Conservation (phyloP, 1,284 basidiomycete species). For the Rhodotorula mucilaginosa region DNA sequence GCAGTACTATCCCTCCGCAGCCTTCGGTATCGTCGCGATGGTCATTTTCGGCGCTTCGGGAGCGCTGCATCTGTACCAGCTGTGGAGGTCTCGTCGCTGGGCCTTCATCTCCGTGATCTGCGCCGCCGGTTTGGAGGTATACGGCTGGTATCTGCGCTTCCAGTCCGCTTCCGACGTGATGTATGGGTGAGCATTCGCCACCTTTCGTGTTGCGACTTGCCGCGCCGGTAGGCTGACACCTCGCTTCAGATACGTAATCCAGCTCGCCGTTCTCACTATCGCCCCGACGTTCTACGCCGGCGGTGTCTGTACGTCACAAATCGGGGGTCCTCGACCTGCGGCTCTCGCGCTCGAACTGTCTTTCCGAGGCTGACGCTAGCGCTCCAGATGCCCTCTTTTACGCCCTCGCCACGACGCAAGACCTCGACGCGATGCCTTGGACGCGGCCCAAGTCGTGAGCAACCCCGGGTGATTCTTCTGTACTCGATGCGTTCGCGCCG, state of each 20-base stretch:
- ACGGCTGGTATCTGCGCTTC: slow-evolving; percentile 5
- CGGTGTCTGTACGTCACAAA: slow-evolving; percentile 2
- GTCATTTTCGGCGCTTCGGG: not conserved
- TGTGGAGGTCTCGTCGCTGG: slow-evolving; percentile 3
- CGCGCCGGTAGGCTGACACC: not conserved
- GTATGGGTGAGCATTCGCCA: not conserved
- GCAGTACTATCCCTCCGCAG: not conserved
- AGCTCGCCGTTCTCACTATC: slow-evolving; percentile 11
- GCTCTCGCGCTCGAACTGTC: not conserved
- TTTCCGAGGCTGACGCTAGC: not conserved
- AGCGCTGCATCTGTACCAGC: slow-evolving; percentile 8
- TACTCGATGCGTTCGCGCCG: not conserved
- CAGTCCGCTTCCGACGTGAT: not conserved
- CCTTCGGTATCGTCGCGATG: slow-evolving; percentile 5
- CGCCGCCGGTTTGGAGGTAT: not conserved
- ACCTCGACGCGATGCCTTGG: not conserved
- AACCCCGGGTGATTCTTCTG: no score
- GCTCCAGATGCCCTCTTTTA: slow-evolving; percentile 2
- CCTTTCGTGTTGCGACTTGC: not conserved
- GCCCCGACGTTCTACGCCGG: slow-evolving; percentile 15
- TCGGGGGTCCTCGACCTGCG: no score
- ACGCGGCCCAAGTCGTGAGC: not conserved
- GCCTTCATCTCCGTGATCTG: not conserved
- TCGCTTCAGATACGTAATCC: not conserved
- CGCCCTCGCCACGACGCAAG: not conserved